Conservation (phyloP, 2,329 filamentous ascomycete genomes). For the Botrytis sinoallii region DNA sequence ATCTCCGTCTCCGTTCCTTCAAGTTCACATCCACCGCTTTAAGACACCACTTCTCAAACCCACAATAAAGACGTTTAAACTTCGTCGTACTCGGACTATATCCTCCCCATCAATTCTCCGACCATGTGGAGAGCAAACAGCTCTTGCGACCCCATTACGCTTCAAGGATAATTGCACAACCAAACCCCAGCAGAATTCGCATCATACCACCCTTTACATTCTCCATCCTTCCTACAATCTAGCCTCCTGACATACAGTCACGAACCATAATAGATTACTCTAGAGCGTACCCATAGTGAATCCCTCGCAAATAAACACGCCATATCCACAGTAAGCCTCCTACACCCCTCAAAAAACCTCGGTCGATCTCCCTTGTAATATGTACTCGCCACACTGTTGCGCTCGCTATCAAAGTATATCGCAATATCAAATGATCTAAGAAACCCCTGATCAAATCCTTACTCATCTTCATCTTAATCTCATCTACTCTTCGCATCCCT, state of each 20-base stretch:
- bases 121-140: neutral
- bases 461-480: neutral
- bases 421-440: neutral
- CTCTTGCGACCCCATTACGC: neutral
- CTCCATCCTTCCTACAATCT: neutral
- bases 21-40: neutral
- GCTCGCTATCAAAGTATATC: neutral
- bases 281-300: neutral
- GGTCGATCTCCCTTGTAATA: neutral
- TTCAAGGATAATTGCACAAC: neutral
- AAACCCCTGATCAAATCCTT: neutral
- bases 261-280: neutral
- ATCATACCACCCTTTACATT: neutral
- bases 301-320: neutral
- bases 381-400: neutral
- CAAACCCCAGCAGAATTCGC: neutral
- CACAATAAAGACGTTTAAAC: neutral
- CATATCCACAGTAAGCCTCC: neutral
- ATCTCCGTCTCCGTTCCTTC: neutral
- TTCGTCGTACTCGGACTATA: neutral
- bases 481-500: neutral
- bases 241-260: neutral
- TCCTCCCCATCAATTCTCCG: neutral
- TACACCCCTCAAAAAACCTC: neutral
- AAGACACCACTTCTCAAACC: neutral